These are phyloP conservation scores for Globisporangium cederbergense DNA, from an alignment of 352 stramenopile genomes.

Conservation along the genomic window DNA sequence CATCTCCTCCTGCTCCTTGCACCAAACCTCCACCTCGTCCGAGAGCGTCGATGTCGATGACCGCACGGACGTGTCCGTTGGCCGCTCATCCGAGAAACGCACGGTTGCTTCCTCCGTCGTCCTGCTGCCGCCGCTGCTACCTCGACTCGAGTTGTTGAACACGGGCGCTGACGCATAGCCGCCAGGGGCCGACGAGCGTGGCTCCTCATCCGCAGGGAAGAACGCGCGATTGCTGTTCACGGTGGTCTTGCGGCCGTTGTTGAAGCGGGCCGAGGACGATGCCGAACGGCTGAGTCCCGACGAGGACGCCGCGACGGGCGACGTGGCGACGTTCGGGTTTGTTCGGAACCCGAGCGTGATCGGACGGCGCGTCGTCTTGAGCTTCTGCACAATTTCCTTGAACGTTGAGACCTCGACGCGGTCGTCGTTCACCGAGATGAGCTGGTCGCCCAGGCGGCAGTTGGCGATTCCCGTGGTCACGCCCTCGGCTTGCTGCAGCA, in stretches of 20 bases:
- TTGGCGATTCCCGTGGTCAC: slow-evolving; percentile 78
- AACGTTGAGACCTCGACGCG: slow-evolving; percentile 55
- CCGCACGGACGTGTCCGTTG: slow-evolving; percentile 40
- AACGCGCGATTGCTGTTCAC: slow-evolving; percentile 8
- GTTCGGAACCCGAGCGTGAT: slow-evolving; percentile 70
- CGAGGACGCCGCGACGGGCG: slow-evolving; percentile 25
- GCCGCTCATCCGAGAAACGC: slow-evolving; percentile 26
- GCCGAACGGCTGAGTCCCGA: background rate
- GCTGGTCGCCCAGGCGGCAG: slow-evolving; percentile 68
- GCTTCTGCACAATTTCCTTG: slow-evolving; percentile 72
- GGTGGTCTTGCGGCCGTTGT: background rate
- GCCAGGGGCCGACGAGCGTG: background rate
- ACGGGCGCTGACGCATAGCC: background rate
- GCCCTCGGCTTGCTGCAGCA: slow-evolving; percentile 73
- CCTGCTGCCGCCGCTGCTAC: background rate
- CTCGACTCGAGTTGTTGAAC: background rate
- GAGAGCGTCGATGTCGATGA: slow-evolving; percentile 61
- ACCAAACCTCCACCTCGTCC: slow-evolving; percentile 78
- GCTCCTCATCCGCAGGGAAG: slow-evolving; percentile 15
- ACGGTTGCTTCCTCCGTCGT: slow-evolving; percentile 7
- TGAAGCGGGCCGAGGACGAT: background rate
- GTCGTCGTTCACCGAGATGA: slow-evolving; percentile 75
- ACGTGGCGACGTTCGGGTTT: slow-evolving; percentile 69
- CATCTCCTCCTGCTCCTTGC: slow-evolving; percentile 83
- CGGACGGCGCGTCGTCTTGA: slow-evolving; percentile 65